Base-by-base conservation (phyloP, 768 basidiomycete species). In the Naganishia randhawae region DNA sequence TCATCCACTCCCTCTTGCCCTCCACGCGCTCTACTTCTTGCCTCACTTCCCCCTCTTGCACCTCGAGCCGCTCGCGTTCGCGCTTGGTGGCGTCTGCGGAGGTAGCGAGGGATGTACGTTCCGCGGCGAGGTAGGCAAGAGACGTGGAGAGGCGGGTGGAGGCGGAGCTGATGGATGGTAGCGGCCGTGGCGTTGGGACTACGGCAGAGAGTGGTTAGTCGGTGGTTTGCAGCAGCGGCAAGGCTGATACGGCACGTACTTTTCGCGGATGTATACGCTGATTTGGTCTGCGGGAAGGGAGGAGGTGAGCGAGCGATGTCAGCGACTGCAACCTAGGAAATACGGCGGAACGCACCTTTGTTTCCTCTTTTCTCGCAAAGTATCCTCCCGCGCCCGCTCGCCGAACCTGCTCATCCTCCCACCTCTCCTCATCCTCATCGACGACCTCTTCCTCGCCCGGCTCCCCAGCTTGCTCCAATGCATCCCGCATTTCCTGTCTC, bases 381-480 rank as follows among this genome's bases (percentile, higher is more conserved):
- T 50, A 32, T 41, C 42, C 2, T 14, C 63, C 65, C 48, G 54
- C 61, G 13, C 72, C 75, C 1, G 80, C 82, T 67, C 81, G 66
- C 50, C 73, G 66, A 19, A 78, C 78, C 74, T 83, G 82, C 9
- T 81, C 82, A 54, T 71, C 70, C 66, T 81, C 80, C 81, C 81
- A 81, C 67, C 79, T 77, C 41, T 66, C 61, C 3, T 74, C 74
- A 61, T 80, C 79, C 64, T 80, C 80, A 41, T 79, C 80, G 8
- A 7, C 14, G 37, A 14, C n/a, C 50, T 81, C 81, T 29, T 78
- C 80, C 19, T 78, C 77, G 9, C 81, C 79, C 42, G 73, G 74
- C 69, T 79, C 80, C n/a, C 75, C 77, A 63, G n/a, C 50, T 19
- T 81, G 81, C 17, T 80, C 81, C n/a, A 82, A 82, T 69, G 82